Base-by-base conservation (phyloP, 176 grass and related monocot genomes). In the Avena insularis region DNA sequence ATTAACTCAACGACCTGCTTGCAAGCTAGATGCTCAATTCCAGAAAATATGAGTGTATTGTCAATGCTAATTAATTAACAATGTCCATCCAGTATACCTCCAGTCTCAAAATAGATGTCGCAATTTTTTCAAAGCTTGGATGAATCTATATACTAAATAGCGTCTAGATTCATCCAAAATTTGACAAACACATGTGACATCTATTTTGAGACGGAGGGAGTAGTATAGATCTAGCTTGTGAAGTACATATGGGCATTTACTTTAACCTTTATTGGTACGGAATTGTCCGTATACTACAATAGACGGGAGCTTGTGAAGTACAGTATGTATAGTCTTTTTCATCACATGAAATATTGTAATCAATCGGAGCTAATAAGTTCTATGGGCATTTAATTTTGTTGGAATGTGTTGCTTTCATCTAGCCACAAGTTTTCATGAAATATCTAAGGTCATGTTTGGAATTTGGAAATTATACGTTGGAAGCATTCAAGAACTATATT, bases 321-420 rank as follows among this genome's bases (percentile, higher is more conserved):
- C 3, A n/a, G n/a, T 48, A 73, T 14, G 21, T 75, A 15, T 74
- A 2, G 9, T 78, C 72, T 1, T 71, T 31, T 20, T 79, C 61
- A 9, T 61, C 64, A 33, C 76, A 89, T 78, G 55, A 71, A 84
- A 89, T 84, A 60, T 49, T 3, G 3, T 71, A 75, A 13, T 78
- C 49, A 0, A 53, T 17, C 9, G 8, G 46, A 84, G 51, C 48
- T 35, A 8, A 15, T 45, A 3, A 9, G 20, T 48, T 20, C 29
- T 27, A 79, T 8, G 12, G 43, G 33, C 9, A 53, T 38, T 70
- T 55, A 75, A 3, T 87, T 78, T 75, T 82, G 25, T 71, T 74
- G 25, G 29, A 71, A 63, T 64, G 65, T 85, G 66, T 60, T 62
- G 12, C 77, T 87, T 71, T 80, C 66, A 1, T 25, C 48, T 14